These are phyloP conservation scores for Saccharomycopsis javanensis DNA, from an alignment of 805 yeast genomes.

Conservation along the genomic window DNA sequence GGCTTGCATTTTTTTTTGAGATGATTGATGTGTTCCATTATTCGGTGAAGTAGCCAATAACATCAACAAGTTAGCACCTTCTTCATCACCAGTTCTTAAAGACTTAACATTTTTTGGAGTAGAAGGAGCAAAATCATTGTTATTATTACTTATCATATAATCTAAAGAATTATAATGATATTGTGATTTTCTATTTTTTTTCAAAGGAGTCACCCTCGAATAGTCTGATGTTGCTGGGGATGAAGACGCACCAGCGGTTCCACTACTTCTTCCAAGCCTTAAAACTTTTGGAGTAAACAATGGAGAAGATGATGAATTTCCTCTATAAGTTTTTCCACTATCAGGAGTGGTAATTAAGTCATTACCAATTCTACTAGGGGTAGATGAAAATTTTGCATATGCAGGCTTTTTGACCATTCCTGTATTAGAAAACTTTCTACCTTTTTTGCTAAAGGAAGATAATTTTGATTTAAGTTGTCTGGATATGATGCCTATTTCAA, in stretches of 20 bases:
- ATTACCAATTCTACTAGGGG: background rate
- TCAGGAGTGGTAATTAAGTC: background rate
- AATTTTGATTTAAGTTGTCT: slow-evolving; percentile 17
- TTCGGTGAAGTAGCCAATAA: slow-evolving; percentile 73
- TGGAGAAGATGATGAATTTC: background rate
- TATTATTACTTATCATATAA: background rate
- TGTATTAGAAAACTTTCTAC: background rate
- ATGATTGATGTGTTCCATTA: background rate
- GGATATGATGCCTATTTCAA: slow-evolving; percentile 18
- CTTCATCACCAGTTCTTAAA: slow-evolving; percentile 28
- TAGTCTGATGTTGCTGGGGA: background rate
- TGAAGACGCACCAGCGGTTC: background rate
- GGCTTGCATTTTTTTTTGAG: background rate
- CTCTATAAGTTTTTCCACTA: background rate
- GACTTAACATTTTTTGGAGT: slow-evolving; percentile 15
- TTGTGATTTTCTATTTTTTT: background rate
- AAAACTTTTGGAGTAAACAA: slow-evolving; percentile 4
- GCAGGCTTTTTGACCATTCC: background rate
- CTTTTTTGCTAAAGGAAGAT: slow-evolving; percentile 9
- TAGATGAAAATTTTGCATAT: background rate
- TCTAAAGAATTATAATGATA: slow-evolving; percentile 2
- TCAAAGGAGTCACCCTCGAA: slow-evolving; percentile 7
- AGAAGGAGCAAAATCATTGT: background rate
- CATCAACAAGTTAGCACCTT: slow-evolving; percentile 76
- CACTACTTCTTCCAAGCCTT: background rate